Percentiles rank a stretch among this genome's conserved stretches.
Conservation (phyloP, 1,284 basidiomycete species). For the Cystobasidiaceae sp. region DNA sequence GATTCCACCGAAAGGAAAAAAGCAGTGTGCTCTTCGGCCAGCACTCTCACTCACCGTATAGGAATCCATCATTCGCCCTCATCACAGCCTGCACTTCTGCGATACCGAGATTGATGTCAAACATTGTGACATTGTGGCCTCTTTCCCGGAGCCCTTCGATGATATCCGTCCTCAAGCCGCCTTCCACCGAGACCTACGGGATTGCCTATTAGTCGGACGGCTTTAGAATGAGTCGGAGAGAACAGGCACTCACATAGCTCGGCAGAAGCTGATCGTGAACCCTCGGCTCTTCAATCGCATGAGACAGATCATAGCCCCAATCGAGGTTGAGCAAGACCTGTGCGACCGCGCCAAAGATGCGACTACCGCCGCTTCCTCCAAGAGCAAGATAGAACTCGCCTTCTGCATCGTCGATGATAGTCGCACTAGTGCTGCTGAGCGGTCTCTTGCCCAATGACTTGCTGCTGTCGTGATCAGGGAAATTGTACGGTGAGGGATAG, state of each 20-base stretch:
- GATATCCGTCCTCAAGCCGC: conserved; percentile 55
- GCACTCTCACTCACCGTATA: conserved; percentile 14
- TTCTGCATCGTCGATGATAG: conserved; percentile 68
- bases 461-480: conserved; percentile 56
- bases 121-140: conserved; percentile 65
- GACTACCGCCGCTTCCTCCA: conserved; percentile 80
- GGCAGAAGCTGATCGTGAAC: conserved; percentile 90
- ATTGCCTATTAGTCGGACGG: too few relatives aligned
- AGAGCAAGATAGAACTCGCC: conserved; percentile 66
- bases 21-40: neutral
- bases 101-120: conserved; percentile 56
- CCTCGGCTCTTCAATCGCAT: conserved; percentile 75
- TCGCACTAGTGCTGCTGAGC: conserved; percentile 73
- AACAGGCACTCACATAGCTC: conserved; percentile 39
- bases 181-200: conserved; percentile 59
- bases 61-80: conserved; percentile 29
- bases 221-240: too few relatives aligned
- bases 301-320: conserved; percentile 71
- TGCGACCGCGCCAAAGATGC: conserved; percentile 74
- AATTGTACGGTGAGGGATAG: conserved; percentile 57
- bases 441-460: conserved; percentile 61
- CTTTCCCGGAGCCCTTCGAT: conserved; percentile 56
- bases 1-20: neutral
- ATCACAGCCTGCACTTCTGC: conserved; percentile 69
- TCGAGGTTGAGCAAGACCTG: conserved; percentile 77